Evolutionary conservation across 148 eudicot genomes (phyloP).

Genomic region (Camellia lanceoleosa): DNA sequence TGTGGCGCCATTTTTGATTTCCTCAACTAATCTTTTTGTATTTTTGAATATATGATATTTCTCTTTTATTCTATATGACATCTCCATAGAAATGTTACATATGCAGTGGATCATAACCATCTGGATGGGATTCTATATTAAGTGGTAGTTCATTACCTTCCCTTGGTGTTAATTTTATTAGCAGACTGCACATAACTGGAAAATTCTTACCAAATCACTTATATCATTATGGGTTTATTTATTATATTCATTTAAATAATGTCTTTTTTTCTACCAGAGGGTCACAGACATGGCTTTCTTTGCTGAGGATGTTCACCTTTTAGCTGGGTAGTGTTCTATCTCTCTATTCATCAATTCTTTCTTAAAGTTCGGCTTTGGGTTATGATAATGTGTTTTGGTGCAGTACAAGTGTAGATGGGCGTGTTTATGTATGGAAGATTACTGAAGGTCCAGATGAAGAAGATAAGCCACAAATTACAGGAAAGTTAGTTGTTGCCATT

Average conservation of each 20-base stretch:
- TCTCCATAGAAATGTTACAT: neutral
- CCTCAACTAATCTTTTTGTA: neutral
- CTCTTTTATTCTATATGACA: neutral
- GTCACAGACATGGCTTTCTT: conserved; percentile 99
- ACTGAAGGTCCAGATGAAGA: conserved; percentile 89
- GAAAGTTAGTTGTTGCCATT: conserved; percentile 66
- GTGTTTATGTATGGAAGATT: conserved; percentile 88
- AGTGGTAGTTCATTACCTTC: conserved; percentile 1
- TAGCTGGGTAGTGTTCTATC: conserved; percentile 69
- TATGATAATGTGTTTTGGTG: conserved; percentile 26
- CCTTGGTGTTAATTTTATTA: neutral
- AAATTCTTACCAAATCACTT: neutral
- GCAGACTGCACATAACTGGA: neutral
- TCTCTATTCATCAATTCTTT: conserved; percentile 2
- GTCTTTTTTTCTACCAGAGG: conserved; percentile 49
- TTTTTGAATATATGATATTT: neutral
- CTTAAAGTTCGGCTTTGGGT: conserved; percentile 1
- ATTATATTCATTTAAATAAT: conserved; percentile 4
- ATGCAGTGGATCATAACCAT: neutral
- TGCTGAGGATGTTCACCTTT: conserved; percentile 97
- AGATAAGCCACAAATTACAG: conserved; percentile 86
- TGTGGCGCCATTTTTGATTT: neutral
- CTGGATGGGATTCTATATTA: neutral
- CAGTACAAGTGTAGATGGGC: conserved; percentile 97
- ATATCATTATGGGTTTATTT: neutral